A percentile compares a stretch with the other conserved stretches of the same genome.
These are phyloP conservation scores for Geranium incanum DNA, from an alignment of 441 rosid species.

Conservation along the genomic window DNA sequence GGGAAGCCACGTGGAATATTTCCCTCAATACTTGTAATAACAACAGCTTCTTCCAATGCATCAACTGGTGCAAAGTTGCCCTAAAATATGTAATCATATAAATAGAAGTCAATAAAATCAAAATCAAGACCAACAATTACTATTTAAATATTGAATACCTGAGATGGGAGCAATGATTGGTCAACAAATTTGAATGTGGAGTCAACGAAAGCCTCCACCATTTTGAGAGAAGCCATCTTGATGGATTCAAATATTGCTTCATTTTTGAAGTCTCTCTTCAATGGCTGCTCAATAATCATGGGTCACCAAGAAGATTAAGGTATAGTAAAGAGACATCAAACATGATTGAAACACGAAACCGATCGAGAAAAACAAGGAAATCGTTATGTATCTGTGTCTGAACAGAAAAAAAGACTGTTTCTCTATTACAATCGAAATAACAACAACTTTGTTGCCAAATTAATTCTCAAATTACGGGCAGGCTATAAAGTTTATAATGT, in stretches of 20 bases:
- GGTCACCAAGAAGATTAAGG: too few relatives aligned
- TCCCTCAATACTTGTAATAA: constrained; percentile 30
- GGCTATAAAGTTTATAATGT: too few relatives aligned
- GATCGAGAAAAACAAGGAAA: too few relatives aligned
- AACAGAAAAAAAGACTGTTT: too few relatives aligned
- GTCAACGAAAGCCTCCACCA: constrained; percentile 34
- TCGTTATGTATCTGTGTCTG: too few relatives aligned
- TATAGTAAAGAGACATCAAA: too few relatives aligned
- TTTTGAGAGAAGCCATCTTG: constrained; percentile 22
- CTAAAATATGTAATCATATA: constrained; percentile 18
- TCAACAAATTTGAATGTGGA: constrained; percentile 34
- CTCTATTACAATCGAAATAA: too few relatives aligned
- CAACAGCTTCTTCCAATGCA: constrained; percentile 27
- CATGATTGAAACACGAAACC: too few relatives aligned
- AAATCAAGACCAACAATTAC: too few relatives aligned
- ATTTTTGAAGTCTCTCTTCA: constrained; percentile 22
- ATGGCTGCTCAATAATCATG: constrained; percentile 23
- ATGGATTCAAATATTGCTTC: constrained; percentile 19
- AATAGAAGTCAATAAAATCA: too few relatives aligned
- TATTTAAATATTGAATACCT: constrained; percentile 20
- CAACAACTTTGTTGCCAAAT: too few relatives aligned
- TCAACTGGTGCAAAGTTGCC: constrained; percentile 37
- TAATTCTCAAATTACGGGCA: too few relatives aligned
- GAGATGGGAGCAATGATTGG: constrained; percentile 39
- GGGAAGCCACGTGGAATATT: constrained; percentile 35